Conservation (phyloP, 345 rosid species). For the Raphanus raphanistrum region DNA sequence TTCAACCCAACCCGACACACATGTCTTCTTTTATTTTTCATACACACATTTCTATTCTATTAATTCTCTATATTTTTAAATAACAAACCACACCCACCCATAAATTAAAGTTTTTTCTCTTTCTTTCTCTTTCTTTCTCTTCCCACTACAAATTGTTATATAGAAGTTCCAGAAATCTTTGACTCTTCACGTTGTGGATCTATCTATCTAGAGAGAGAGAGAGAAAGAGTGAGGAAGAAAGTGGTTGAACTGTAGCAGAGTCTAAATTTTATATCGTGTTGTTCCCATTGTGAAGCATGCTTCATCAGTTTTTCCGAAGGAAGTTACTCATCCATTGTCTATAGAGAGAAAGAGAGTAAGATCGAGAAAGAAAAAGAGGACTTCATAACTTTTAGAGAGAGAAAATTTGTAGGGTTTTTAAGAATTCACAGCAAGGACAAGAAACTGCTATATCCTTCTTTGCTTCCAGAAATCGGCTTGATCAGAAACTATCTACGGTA, state of each 20-base stretch:
- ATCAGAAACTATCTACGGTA: slow-evolving; percentile 24
- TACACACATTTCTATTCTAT: slow-evolving; percentile 29
- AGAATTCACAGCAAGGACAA: slow-evolving; percentile 23
- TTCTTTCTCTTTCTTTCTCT: slow-evolving; percentile 8
- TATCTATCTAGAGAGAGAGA: slow-evolving; percentile 15
- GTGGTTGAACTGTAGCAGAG: slow-evolving; percentile 31
- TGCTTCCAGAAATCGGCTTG: slow-evolving; percentile 21
- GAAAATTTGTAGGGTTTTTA: slow-evolving; percentile 11
- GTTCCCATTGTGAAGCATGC: slow-evolving; percentile 34
- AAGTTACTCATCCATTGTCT: slow-evolving; percentile 30
- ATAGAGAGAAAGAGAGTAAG: slow-evolving; percentile 16
- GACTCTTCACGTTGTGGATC: slow-evolving; percentile 41
- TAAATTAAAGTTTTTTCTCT: slow-evolving; percentile 25
- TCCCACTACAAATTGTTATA: slow-evolving; percentile 37
- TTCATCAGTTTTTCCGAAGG: slow-evolving; percentile 22
- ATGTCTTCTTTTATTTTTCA: slow-evolving; percentile 40
- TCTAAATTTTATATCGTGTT: slow-evolving; percentile 27
- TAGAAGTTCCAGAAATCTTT: slow-evolving; percentile 37
- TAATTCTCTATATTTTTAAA: not conserved
- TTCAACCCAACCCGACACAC: slow-evolving; percentile 47
- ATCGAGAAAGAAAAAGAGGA: slow-evolving; percentile 1
- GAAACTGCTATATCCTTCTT: slow-evolving; percentile 8
- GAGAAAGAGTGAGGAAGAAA: slow-evolving; percentile 13
- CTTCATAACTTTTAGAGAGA: slow-evolving; percentile 4
- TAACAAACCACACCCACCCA: slow-evolving; percentile 31